Base-by-base conservation (phyloP, 176 grass and related monocot genomes). In the Dactylis glomerata region DNA sequence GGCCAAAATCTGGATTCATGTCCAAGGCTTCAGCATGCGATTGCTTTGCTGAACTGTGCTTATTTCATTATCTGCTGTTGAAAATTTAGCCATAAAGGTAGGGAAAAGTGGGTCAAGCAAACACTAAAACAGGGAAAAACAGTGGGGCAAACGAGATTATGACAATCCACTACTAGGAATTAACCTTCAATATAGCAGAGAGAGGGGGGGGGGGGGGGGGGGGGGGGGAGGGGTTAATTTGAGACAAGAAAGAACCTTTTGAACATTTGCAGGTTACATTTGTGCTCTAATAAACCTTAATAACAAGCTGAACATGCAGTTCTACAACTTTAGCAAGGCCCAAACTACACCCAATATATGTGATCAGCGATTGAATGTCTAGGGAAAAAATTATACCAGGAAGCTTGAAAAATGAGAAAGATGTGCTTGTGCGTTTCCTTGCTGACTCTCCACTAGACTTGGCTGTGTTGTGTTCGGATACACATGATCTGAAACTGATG, bases 371-470 rank as follows among this genome's bases (percentile, higher is more conserved):
- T n/a, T 47, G 27, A 57, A 70, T 69, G 14, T 33, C 23, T 82
- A 26, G 13, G 33, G 7, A 73, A 49, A 84, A 11, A 85, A 78
- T 37, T 58, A 78, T 94, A 98, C 96, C 89, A 95, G 73, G 70
- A 95, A 85, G 88, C 83, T 94, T 81, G 96, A 96, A 69, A 96
- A 85, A 46, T 82, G 87, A 9, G 96, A 90, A 83, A 94, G 86
- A 86, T 85, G 95, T 80, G 91, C 30, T 73, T 94, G 93, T 28
- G 83, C 24, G 55, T 94, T 95, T 84, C 78, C 91, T 89, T 95
- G 89, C 63, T 77, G 75, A 71, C 85, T 91, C 80, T 92, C 85
- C 65, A 80, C 59, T 73, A 81, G 86, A 87, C 79, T 90, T 75
- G 93, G 85, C 23, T 94, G 91, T 38, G 78, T 78, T 12, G 89